Conservation (phyloP, 179 eudicot genomes). For the Spergularia azorica region DNA sequence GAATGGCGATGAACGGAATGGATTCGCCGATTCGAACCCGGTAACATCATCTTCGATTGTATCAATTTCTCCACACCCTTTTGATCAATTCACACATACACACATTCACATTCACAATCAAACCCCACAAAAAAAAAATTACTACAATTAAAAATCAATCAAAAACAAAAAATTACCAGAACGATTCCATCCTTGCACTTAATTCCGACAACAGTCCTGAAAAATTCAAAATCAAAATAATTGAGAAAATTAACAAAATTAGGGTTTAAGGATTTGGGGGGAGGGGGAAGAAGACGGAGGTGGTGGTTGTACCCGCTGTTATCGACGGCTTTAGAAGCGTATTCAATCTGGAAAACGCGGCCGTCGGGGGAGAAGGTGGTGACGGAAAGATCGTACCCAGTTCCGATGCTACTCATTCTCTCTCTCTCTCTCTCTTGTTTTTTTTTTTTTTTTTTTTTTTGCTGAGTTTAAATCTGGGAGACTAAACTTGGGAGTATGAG, state of each 20-base stretch:
- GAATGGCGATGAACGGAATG: conserved; percentile 91
- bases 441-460: too few relatives aligned
- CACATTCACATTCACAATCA: not conserved
- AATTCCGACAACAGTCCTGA: conserved; percentile 77
- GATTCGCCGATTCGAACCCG: conserved; percentile 87
- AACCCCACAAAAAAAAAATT: not conserved
- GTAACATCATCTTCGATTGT: conserved; percentile 91
- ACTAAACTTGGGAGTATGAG: too few relatives aligned
- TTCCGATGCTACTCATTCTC: conserved; percentile 90
- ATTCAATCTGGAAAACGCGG: conserved; percentile 94
- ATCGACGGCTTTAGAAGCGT: conserved; percentile 91
- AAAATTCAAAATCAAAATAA: not conserved
- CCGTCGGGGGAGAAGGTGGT: conserved; percentile 96
- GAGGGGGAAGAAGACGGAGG: not conserved
- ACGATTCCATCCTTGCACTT: conserved; percentile 94
- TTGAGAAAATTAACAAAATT: not conserved
- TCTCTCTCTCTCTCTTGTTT: not conserved
- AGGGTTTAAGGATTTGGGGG: not conserved
- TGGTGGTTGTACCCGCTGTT: conserved; percentile 58
- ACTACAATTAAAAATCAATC: not conserved
- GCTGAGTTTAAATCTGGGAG: too few relatives aligned
- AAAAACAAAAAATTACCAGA: conserved; percentile 43
- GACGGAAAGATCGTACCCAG: conserved; percentile 89
- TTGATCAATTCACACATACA: not conserved
- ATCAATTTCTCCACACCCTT: conserved; percentile 95